Conservation (phyloP, 345 rosid genomes). For the Camelina hispida region DNA sequence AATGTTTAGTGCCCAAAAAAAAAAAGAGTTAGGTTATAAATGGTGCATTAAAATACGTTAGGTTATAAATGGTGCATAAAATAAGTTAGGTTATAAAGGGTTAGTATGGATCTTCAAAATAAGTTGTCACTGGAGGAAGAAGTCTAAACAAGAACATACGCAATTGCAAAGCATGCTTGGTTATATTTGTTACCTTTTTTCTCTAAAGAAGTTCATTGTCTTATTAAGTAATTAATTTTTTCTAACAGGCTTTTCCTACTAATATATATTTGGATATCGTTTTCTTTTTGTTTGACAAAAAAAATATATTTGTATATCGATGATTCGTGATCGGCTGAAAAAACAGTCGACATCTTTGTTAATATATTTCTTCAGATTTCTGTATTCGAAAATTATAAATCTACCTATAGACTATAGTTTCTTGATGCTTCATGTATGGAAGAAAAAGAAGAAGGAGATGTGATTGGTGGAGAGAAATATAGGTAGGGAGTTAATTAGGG, state of each 20-base stretch:
- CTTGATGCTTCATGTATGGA: conserved; percentile 30
- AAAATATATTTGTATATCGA: background rate
- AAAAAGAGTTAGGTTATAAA: background rate
- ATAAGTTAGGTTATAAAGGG: too few relatives aligned
- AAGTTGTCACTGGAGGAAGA: background rate
- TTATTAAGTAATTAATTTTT: background rate
- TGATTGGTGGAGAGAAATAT: conserved; percentile 25
- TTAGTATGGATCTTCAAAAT: background rate
- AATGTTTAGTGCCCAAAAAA: too few relatives aligned
- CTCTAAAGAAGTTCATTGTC: background rate
- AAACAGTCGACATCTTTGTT: conserved; percentile 1
- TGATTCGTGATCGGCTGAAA: conserved; percentile 17
- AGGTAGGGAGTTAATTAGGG: conserved; percentile 38
- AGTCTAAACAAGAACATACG: background rate
- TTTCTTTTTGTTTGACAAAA: background rate
- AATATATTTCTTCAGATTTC: background rate
- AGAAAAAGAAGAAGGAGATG: conserved; percentile 18
- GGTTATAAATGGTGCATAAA: background rate
- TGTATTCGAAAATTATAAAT: conserved; percentile 8
- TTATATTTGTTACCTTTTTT: background rate
- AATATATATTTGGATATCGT: background rate
- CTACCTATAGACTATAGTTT: conserved; percentile 3
- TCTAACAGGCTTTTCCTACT: background rate
- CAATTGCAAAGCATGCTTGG: background rate
- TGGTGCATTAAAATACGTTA: background rate